phyloP scores from a whole-genome alignment of 2,329 filamentous ascomycete species.

The Fusarium abutilonis region DNA sequence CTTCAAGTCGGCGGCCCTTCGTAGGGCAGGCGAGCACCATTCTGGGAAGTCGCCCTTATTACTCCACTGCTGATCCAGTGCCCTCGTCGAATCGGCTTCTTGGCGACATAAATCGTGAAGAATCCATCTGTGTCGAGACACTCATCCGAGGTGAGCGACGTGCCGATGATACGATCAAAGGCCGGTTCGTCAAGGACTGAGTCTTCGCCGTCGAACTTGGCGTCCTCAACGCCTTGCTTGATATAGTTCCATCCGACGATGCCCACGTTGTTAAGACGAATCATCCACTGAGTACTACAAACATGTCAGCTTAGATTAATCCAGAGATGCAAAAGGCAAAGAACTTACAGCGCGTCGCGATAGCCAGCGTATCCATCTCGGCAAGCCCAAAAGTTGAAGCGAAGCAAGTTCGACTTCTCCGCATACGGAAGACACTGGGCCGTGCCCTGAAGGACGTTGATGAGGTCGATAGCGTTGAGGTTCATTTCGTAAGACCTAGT shows the following conservation, averaged over 20 bases:
- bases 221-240: not conserved
- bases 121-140: not conserved
- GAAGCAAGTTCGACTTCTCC: conserved; percentile 3
- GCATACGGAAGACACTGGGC: not conserved
- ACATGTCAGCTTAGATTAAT: not conserved
- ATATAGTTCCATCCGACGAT: conserved; percentile 10
- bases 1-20: not conserved
- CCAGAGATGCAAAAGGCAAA: rapidly evolving
- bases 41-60: not conserved
- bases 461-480: conserved; percentile 8
- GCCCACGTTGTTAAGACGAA: conserved; percentile 6
- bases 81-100: not conserved
- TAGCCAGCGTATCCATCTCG: not conserved
- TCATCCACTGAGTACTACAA: conserved; percentile 26
- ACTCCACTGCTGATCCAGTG: not conserved
- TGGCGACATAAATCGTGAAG: not conserved
- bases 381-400: conserved; percentile 8
- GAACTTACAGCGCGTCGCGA: conserved; percentile 22
- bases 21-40: conserved; percentile 2
- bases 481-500: not conserved
- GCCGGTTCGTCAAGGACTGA: not conserved
- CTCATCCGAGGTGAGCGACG: not conserved
- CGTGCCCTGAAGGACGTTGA: conserved; percentile 13
- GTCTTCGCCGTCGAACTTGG: not conserved
- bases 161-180: conserved; percentile 5